Conservation (phyloP, 192 early-diverging fungal genomes). For the Mortierella hygrophila region DNA sequence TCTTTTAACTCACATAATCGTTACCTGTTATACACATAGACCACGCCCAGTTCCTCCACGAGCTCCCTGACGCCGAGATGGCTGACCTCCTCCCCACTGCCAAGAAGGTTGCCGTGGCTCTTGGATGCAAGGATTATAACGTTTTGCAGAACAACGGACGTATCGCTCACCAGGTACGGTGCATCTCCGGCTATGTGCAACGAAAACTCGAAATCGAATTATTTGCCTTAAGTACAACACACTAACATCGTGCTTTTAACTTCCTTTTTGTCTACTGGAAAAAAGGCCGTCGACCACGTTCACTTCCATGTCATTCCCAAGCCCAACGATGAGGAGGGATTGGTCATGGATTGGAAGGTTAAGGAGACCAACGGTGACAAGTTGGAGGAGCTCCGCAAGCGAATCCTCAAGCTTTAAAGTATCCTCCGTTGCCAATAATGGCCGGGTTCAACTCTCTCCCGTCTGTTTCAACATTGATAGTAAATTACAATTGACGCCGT, state of each 20-base stretch:
- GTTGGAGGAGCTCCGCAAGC: constrained; percentile 58
- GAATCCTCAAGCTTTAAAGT: constrained; percentile 48
- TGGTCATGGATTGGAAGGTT: constrained; percentile 76
- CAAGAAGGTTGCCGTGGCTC: constrained; percentile 89
- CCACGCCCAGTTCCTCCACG: constrained; percentile 91
- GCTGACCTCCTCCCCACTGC: constrained; percentile 88
- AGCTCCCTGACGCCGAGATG: constrained; percentile 88
- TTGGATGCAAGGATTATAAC: constrained; percentile 80
- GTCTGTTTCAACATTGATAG: background rate
- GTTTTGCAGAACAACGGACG: constrained; percentile 84
- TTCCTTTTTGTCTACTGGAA: constrained; percentile 2
- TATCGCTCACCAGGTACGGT: constrained; percentile 67
- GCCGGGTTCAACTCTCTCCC: background rate
- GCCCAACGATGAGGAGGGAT: constrained; percentile 73
- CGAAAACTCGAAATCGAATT: background rate
- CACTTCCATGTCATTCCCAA: constrained; percentile 96
- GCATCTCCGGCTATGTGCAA: no score
- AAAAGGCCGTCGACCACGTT: constrained; percentile 89
- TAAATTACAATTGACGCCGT: background rate
- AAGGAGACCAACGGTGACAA: constrained; percentile 67
- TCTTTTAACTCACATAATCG: background rate
- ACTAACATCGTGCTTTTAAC: background rate
- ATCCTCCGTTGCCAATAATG: background rate
- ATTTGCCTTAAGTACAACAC: background rate
- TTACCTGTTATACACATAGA: constrained; percentile 52